Evolutionary conservation across 2,329 filamentous ascomycete genomes (phyloP).

Genomic region (Pyricularia pennisetigena): DNA sequence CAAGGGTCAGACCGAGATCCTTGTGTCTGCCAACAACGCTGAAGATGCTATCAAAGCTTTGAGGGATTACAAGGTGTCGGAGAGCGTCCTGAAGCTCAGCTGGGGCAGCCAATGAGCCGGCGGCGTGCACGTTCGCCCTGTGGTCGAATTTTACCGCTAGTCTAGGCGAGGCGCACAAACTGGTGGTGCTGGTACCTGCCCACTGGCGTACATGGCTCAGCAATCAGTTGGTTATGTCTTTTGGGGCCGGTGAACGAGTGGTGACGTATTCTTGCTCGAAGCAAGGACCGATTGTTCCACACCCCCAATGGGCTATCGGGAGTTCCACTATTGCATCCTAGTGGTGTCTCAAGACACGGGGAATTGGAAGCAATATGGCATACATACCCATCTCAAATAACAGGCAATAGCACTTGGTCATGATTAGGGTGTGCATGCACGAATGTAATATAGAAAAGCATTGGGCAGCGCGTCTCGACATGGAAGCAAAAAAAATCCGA

Average conservation of each 20-base stretch:
- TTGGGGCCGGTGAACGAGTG: background rate
- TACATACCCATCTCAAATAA: background rate
- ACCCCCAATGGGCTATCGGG: background rate
- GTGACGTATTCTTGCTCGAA: background rate
- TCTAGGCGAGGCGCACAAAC: background rate
- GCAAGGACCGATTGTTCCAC: background rate
- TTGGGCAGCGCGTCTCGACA: background rate
- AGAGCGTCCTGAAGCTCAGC: slow-evolving; percentile 67
- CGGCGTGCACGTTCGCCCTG: background rate
- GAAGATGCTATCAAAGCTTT: slow-evolving; percentile 64
- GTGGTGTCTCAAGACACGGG: background rate
- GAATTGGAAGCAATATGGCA: background rate
- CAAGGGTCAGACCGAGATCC: slow-evolving; percentile 59
- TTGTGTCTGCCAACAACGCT: slow-evolving; percentile 64
- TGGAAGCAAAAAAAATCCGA: background rate
- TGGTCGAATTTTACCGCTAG: background rate
- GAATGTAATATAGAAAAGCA: background rate
- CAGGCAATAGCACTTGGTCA: background rate
- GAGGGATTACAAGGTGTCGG: slow-evolving; percentile 63
- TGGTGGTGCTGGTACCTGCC: background rate
- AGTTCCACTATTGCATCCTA: background rate
- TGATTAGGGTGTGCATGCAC: background rate
- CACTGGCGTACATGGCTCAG: background rate
- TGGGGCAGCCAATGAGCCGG: slow-evolving; percentile 58
- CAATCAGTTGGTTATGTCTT: background rate